Percentiles rank a stretch among this genome's conserved stretches.
Evolutionary conservation across 2,329 filamentous ascomycete genomes (phyloP).

Genomic region (Epichloe glyceriae): DNA sequence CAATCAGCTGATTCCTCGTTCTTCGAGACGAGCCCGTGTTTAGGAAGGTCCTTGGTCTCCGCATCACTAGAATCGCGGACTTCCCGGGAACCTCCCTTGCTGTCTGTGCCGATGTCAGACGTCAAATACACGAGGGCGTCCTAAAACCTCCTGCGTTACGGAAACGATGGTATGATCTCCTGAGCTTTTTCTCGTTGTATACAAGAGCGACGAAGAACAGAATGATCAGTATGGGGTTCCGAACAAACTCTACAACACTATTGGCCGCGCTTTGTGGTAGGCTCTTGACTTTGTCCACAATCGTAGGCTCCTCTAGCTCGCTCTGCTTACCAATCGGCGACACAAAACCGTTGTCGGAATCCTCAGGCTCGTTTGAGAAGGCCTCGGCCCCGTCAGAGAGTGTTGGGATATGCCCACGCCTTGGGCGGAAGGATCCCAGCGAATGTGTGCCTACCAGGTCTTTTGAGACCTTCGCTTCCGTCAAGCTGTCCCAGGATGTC

Average conservation of each 20-base stretch:
- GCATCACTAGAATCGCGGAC: not conserved
- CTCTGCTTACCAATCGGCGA: conserved; percentile 14
- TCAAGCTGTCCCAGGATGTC: conserved; percentile 26
- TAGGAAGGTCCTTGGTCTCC: not conserved
- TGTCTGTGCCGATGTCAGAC: not conserved
- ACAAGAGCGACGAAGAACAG: conserved; percentile 29
- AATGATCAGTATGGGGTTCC: conserved; percentile 39
- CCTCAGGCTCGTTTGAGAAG: conserved; percentile 15
- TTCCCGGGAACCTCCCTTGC: not conserved
- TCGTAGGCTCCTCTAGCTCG: conserved; percentile 25
- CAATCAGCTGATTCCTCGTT: not conserved
- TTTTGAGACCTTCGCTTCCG: conserved; percentile 38
- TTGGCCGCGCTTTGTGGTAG: conserved; percentile 37
- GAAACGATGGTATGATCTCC: conserved; percentile 24
- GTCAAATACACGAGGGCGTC: conserved; percentile 11
- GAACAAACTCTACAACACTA: conserved; percentile 40
- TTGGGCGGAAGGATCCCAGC: conserved; percentile 24
- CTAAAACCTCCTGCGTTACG: conserved; percentile 18
- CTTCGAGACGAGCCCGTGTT: not conserved
- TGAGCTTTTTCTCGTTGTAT: conserved; percentile 32
- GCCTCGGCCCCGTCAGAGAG: conserved; percentile 22
- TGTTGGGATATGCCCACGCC: conserved; percentile 22
- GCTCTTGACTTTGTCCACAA: conserved; percentile 37
- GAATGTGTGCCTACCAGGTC: conserved; percentile 61
- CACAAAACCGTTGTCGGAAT: conserved; percentile 21